Conservation (phyloP, 345 rosid genomes). For the Aquilaria malaccensis region DNA sequence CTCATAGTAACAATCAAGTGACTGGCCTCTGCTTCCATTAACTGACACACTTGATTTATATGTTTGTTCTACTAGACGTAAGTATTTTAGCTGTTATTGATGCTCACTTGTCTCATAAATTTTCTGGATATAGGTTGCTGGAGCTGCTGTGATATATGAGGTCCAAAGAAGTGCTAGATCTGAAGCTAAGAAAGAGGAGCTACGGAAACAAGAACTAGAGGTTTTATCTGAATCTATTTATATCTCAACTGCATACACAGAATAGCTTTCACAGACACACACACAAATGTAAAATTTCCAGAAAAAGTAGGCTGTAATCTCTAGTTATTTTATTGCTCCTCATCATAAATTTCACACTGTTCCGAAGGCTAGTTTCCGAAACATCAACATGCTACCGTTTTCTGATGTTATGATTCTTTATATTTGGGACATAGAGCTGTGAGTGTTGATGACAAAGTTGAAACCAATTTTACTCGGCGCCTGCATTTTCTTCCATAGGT, state of each 20-base stretch:
- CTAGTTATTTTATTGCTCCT: neutral
- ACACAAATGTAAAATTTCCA: neutral
- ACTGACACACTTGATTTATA: constrained; percentile 1
- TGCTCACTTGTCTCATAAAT: constrained; percentile 10
- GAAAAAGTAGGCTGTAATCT: neutral
- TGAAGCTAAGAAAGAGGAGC: constrained; percentile 81
- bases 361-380: neutral
- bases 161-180: constrained; percentile 87
- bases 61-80: neutral
- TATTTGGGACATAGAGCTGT: neutral
- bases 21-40: constrained; percentile 3
- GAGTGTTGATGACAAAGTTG: too few species aligned
- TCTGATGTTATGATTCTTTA: neutral
- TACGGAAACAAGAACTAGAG: constrained; percentile 65
- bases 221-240: constrained; percentile 23
- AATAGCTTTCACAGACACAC: neutral
- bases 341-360: constrained; percentile 2
- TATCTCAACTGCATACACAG: neutral
- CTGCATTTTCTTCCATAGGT: too few species aligned
- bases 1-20: constrained; percentile 6
- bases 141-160: constrained; percentile 73
- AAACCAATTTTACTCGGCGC: too few species aligned
- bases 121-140: constrained; percentile 54
- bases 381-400: neutral
- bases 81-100: constrained; percentile 4